Percentiles rank a stretch among this genome's conserved stretches.
These are phyloP conservation scores for Noccaea bulbosa DNA, from an alignment of 345 rosid species.

Conservation along the genomic window DNA sequence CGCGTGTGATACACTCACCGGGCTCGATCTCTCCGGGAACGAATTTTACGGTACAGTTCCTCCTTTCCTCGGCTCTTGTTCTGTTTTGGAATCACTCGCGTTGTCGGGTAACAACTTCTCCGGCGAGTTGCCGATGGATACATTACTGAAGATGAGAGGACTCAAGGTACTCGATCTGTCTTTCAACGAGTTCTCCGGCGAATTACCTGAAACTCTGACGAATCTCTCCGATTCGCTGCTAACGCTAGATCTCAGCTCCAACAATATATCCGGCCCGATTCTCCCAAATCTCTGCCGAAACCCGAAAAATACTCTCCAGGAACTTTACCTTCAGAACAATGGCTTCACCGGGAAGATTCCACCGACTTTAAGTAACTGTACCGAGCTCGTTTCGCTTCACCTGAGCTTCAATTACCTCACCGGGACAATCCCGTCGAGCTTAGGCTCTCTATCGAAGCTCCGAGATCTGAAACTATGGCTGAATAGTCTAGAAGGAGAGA, in stretches of 20 bases:
- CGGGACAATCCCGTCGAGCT: conserved; percentile 79
- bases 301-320: conserved; percentile 55
- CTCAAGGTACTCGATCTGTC: conserved; percentile 62
- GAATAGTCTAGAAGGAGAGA: conserved; percentile 81
- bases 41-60: conserved; percentile 77
- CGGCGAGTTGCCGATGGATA: conserved; percentile 71
- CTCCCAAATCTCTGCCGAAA: conserved; percentile 62
- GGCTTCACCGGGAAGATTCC: conserved; percentile 70
- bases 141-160: conserved; percentile 60
- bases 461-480: conserved; percentile 82
- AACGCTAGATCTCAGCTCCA: conserved; percentile 82
- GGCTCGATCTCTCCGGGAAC: conserved; percentile 79
- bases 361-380: conserved; percentile 73
- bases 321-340: conserved; percentile 78
- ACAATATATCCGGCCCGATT: conserved; percentile 62
- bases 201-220: conserved; percentile 64
- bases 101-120: conserved; percentile 67
- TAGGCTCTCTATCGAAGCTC: conserved; percentile 71
- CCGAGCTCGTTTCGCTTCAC: conserved; percentile 81
- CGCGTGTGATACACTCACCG: conserved; percentile 68
- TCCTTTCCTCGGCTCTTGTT: conserved; percentile 59
- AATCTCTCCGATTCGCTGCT: conserved; percentile 58
- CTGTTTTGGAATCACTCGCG: conserved; percentile 58
- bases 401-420: conserved; percentile 81
- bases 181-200: conserved; percentile 65